Base-by-base conservation (phyloP, 257 asterid species). In the Ocimum tenuiflorum region DNA sequence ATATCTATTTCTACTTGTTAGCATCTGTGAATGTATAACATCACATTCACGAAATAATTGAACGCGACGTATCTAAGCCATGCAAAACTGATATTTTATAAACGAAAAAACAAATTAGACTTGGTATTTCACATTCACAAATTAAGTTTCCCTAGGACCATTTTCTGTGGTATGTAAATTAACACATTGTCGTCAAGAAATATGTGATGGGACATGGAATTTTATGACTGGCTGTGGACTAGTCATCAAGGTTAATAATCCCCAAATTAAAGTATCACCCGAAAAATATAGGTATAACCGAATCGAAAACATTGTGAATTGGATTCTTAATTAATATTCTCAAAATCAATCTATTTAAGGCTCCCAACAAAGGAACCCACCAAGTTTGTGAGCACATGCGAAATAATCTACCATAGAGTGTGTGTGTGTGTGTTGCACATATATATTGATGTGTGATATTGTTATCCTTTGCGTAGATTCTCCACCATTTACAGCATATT, bases 391-490 rank as follows among this genome's bases (percentile, higher is more conserved):
- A 24, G 31, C 31, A 24, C 4, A 24, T 24, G 4, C 4, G 4
- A 1, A 24, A n/a, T n/a, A n/a, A n/a, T n/a, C n/a, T n/a, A n/a
- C n/a, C n/a, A n/a, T n/a, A n/a, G n/a, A n/a, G n/a, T 24, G 4
- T 24, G 8, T 63, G 33, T 13, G 14, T 31, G 6, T 9, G 31
- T 52, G 19, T 42, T 9, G 3, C 36, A 23, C 14, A 2, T 11
- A 4, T 20, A 27, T 19, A n/a, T 24, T 4, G 1, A 36, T 23
- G 74, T 54, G 53, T 48, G 60, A 39, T 10, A 13, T 43, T 46
- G 51, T 51, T 18, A 60, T 27, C 55, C 67, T 11, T 31, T 1
- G 35, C 8, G n/a, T 63, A 52, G 76, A 65, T 59, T 59, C 23
- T 61, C 71, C 62, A 41, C 46, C 15, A 48, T 60, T 55, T 33